Percentiles rank a stretch among this genome's conserved stretches.
These are phyloP conservation scores for Coelastrella sp. DNA, from an alignment of 139 green algal genomes.

Conservation along the genomic window DNA sequence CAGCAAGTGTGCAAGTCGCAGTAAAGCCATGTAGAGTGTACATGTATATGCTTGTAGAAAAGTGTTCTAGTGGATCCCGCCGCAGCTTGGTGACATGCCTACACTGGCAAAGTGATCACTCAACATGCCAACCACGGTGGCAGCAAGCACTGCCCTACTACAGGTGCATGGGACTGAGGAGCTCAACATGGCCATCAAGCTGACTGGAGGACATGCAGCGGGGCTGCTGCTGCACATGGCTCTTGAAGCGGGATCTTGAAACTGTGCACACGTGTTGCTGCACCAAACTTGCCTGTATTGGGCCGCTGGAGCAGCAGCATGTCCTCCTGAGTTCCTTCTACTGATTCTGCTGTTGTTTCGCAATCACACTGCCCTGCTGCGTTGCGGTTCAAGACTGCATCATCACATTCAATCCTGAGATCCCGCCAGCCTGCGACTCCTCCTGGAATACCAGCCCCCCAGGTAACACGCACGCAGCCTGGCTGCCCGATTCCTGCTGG, in stretches of 20 bases:
- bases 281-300: background rate
- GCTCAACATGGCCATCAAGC: too few relatives aligned
- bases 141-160: too few relatives aligned
- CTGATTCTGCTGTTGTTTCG: background rate
- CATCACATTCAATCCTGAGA: too few relatives aligned
- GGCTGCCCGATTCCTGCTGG: background rate
- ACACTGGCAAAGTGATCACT: background rate
- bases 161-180: too few relatives aligned
- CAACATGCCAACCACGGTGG: background rate
- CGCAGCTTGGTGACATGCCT: background rate
- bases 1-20: background rate
- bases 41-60: background rate
- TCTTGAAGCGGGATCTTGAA: too few relatives aligned
- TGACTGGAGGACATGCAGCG: too few relatives aligned
- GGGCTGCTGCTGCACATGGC: too few relatives aligned
- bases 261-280: background rate
- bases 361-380: too few relatives aligned
- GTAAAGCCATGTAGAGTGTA: background rate
- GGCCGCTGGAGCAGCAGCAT: constrained; percentile 17
- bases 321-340: background rate
- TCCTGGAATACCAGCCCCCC: background rate
- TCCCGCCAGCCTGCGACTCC: background rate
- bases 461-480: background rate
- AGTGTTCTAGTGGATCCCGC: too few relatives aligned
- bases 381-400: too few relatives aligned